Base-by-base conservation (phyloP, 2,329 filamentous ascomycete species). In the Monosporascus sp. region DNA sequence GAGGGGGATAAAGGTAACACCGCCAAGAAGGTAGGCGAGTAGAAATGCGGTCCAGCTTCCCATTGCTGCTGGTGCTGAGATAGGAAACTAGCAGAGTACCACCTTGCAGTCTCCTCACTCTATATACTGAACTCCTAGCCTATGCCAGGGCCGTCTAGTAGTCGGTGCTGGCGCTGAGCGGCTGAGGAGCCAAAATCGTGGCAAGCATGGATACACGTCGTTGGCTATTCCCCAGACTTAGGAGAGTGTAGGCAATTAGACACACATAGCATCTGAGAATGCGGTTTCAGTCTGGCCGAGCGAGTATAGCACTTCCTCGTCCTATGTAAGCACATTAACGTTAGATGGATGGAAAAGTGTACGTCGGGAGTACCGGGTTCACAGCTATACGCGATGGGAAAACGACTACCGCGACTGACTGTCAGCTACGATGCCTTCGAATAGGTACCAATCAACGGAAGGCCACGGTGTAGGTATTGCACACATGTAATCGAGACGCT, bases 1-100 rank as follows among this genome's bases (percentile, higher is more conserved):
- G 3, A 96, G 75, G 31, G 92, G 92, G 54, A 96, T 68, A 68
- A 97, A 93, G 54, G 92, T 96, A 66, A 97, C 70, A 64, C 92
- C 93, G 71, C 92, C 92, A 55, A 96, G 73, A 60, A 96, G 69
- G 77, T 96, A 97, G 69, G 88, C 80, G 66, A 88, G 70, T 60
- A 95, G 76, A 66, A 93, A 85, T 62, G 68, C 68, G 35, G 74
- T 74, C 73, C 78, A 81, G 63, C 71, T 67, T 57, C 72, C 74
- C 80, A 84, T 82, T 60, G 65, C 66, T 66, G 53, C 57, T 50
- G 55, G 44, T 45, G 43, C 20, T 46, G 43, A 22, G 55, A 43
- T 50, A 46, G 50, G 49, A 48, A 51, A 56, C 52, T 55, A 56
- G 58, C 62, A 62, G 60, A 57, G 48, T 51, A 54, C 14, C 22